Conservation (phyloP, 495 filamentous ascomycete genomes). For the Amphirosellinia nigrospora region DNA sequence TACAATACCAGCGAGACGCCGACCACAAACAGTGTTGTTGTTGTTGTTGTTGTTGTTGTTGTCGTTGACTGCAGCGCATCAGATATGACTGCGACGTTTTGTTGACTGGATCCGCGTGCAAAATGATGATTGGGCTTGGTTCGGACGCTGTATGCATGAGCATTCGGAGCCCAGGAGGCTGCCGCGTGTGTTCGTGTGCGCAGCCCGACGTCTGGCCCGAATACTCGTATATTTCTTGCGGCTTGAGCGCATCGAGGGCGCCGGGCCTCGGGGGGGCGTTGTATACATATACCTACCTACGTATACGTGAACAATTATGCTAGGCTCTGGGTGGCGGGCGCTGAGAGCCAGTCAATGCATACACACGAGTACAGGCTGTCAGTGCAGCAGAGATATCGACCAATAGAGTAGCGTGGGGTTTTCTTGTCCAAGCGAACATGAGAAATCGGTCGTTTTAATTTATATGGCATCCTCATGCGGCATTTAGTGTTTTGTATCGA, state of each 20-base stretch:
- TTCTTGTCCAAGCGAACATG: conserved; percentile 5
- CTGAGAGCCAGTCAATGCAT: conserved; percentile 19
- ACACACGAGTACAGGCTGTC: conserved; percentile 19
- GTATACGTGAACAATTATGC: not conserved
- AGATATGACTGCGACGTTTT: conserved; percentile 2
- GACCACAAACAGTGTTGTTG: not conserved
- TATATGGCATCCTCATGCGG: conserved; percentile 11
- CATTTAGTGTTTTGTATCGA: conserved; percentile 23
- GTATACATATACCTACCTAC: not conserved
- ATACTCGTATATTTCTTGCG: conserved; percentile 16
- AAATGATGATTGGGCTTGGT: conserved; percentile 10
- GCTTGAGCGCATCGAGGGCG: conserved; percentile 18
- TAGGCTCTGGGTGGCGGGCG: not conserved
- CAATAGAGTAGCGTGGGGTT: conserved; percentile 20
- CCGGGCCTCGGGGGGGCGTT: not conserved
- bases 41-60: conserved; percentile 9
- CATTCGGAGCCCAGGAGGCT: conserved; percentile 13
- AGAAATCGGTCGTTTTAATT: conserved; percentile 1
- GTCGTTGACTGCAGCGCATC: conserved; percentile 4
- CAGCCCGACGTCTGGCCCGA: conserved; percentile 16
- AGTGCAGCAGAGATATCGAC: conserved; percentile 1
- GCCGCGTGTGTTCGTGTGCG: conserved; percentile 14
- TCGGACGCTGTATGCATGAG: conserved; percentile 1
- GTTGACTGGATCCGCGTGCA: conserved; percentile 28
- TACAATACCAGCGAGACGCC: not conserved